Evolutionary conservation across 331 rosid genomes (phyloP), one percentile per base, ranked within the genome.

Genomic region (Dryas integrifolia): DNA sequence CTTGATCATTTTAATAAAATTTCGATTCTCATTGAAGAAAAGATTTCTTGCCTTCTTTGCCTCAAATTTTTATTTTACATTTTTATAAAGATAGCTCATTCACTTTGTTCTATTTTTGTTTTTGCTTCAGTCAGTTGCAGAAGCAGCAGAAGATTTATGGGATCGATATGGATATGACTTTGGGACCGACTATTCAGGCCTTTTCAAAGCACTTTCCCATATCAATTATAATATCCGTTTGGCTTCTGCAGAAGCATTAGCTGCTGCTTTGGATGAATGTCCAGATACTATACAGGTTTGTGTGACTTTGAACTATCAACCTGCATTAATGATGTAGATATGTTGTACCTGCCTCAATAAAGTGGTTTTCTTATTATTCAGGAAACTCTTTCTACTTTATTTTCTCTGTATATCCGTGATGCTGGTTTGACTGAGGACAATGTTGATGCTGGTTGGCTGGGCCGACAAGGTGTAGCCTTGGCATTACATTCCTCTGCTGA

Each of bases 161-260:
- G 98, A 95, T 84, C 97, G 93, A 72, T 95, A 95, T 73, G 96
- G 97, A 50, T 60, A 88, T 83, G 96, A 89, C 58, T 88, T 91
- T 83, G 98, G 97, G 81, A 89, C 86, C 43, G 96, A 95, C 77
- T 89, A 85, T 85, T 91, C 96, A 0, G 89, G 97, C 67, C 92
- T 95, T 78, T 85, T 81, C 82, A 91, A 79, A 83, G 98, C 96
- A 47, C 96, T 95, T 64, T 88, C 96, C 41, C 91, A 95, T 76
- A 78, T 85, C 39, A 88, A 95, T 69, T 92, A 84, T 82, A 95
- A 86, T 80, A 89, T 95, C 56, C 92, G 96, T 30, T n/a, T 91
- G 85, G 97, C 98, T 69, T 92, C 96, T 80, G 92, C 96, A 0
- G 98, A 95, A 82, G 98, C 96, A 66, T 85, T 91, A 78, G 96